Percentiles rank a stretch among this genome's conserved stretches.
Conservation (phyloP, 805 yeast genomes). For the Candida dajiaensis region DNA sequence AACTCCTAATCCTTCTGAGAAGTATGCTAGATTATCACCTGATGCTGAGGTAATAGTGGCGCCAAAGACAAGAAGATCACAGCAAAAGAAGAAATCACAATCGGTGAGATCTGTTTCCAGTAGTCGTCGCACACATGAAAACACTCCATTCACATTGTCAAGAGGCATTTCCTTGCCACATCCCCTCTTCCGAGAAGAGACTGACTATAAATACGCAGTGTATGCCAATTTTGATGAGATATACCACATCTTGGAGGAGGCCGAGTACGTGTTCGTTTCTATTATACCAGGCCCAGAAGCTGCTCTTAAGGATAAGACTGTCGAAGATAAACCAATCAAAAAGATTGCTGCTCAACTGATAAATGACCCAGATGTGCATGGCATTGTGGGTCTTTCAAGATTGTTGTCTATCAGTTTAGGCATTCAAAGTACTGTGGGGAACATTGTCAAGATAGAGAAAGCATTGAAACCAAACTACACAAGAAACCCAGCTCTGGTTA, state of each 20-base stretch:
- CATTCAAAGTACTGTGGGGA: constrained; percentile 44
- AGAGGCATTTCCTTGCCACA: constrained; percentile 58
- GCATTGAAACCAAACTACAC: constrained; percentile 29
- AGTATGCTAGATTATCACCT: constrained; percentile 49
- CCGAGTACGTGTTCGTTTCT: constrained; percentile 45
- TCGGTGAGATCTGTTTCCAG: constrained; percentile 21
- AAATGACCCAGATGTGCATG: constrained; percentile 29
- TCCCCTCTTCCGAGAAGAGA: constrained; percentile 24
- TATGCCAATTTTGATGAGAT: constrained; percentile 39
- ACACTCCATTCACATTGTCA: constrained; percentile 34
- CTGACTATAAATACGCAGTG: constrained; percentile 33
- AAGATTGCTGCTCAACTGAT: constrained; percentile 46
- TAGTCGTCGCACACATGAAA: constrained; percentile 17
- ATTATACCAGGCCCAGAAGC: constrained; percentile 46
- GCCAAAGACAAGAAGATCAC: constrained; percentile 45
- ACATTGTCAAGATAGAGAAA: constrained; percentile 43
- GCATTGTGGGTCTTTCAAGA: constrained; percentile 46
- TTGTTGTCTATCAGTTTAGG: constrained; percentile 53
- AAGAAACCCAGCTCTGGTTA: constrained; percentile 34
- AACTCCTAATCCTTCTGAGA: constrained; percentile 30
- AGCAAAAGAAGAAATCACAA: constrained; percentile 18
- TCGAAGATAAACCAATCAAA: constrained; percentile 9
- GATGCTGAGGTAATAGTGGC: constrained; percentile 71
- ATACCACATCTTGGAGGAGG: constrained; percentile 27
- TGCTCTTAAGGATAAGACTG: constrained; percentile 8